Evolutionary conservation across 768 basidiomycete genomes (phyloP).

Genomic region (Pleurotus ostreatus): DNA sequence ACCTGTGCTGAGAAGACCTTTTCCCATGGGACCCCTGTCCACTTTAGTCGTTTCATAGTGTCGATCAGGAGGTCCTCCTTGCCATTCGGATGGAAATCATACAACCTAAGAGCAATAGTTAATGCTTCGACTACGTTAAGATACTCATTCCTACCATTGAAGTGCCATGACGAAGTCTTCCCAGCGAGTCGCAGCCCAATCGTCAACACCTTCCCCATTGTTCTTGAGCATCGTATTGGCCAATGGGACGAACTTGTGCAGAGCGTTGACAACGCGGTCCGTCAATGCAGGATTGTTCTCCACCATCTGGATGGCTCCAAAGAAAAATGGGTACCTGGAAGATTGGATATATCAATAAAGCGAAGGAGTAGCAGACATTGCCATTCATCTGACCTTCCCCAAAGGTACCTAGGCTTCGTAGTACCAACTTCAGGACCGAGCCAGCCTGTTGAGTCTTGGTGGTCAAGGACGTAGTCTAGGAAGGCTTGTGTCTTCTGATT

Average conservation of each 20-base stretch:
- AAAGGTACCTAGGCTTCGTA: conserved; percentile 47
- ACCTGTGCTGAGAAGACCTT: conserved; percentile 45
- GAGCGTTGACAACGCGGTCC: conserved; percentile 39
- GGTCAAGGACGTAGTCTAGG: conserved; percentile 44
- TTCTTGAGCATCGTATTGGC: conserved; percentile 51
- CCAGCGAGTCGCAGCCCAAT: conserved; percentile 53
- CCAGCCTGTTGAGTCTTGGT: conserved; percentile 54
- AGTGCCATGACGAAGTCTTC: conserved; percentile 53
- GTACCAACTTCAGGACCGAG: conserved; percentile 52
- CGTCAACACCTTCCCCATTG: conserved; percentile 46
- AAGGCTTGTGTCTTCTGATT: conserved; percentile 43
- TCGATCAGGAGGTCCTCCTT: conserved; percentile 45
- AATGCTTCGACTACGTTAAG: background rate
- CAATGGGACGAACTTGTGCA: conserved; percentile 49
- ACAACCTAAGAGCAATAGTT: conserved; percentile 33
- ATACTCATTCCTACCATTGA: conserved; percentile 40
- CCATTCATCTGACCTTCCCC: conserved; percentile 37
- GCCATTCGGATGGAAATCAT: conserved; percentile 47
- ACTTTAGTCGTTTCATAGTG: conserved; percentile 50
- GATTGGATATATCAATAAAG: background rate
- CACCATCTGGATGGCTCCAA: conserved; percentile 55
- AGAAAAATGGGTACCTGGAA: conserved; percentile 51
- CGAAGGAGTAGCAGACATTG: no score
- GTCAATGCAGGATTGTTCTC: conserved; percentile 42
- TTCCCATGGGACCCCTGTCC: conserved; percentile 51